These are phyloP conservation scores for Podospora sp. DNA, from an alignment of 495 filamentous ascomycete genomes.

Conservation along the genomic window DNA sequence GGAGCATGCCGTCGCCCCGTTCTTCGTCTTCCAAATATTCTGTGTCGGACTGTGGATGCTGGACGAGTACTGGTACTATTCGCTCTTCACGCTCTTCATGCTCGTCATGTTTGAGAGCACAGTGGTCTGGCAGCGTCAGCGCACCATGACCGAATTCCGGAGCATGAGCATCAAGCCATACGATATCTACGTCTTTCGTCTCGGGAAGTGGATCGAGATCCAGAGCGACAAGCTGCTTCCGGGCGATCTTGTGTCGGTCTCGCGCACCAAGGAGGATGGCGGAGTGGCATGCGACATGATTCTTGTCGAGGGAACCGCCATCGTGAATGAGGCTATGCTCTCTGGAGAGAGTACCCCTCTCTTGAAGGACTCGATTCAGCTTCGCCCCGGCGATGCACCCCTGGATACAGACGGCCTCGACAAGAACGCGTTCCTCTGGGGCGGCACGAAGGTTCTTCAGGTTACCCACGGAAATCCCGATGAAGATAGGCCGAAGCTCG, in stretches of 20 bases:
- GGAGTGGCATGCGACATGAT: constrained; percentile 98
- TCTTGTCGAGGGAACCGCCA: constrained; percentile 88
- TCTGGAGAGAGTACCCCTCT: constrained; percentile 97
- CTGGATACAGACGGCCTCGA: constrained; percentile 91
- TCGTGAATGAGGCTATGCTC: constrained; percentile 99
- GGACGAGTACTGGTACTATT: constrained; percentile 99
- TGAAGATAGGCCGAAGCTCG: constrained; percentile 64
- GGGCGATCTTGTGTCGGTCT: constrained; percentile 94
- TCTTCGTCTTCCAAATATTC: constrained; percentile 99
- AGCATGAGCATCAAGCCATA: constrained; percentile 99
- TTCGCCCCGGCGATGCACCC: constrained; percentile 79
- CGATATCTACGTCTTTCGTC: constrained; percentile 83
- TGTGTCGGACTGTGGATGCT: constrained; percentile 98
- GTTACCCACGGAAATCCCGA: constrained; percentile 83
- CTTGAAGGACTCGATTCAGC: constrained; percentile 92
- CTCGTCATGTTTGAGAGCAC: constrained; percentile 97
- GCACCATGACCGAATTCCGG: constrained; percentile 95
- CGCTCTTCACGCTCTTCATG: constrained; percentile 98
- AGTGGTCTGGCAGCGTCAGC: constrained; percentile 97
- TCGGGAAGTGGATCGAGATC: constrained; percentile 83
- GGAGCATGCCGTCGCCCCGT: constrained; percentile 97
- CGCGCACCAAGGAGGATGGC: constrained; percentile 93
- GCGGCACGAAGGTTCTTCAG: constrained; percentile 96
- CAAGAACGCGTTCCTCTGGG: constrained; percentile 94
- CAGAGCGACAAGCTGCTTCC: constrained; percentile 93